Percentiles rank a stretch among this genome's conserved stretches.
phyloP scores from a whole-genome alignment of 176 grass and related monocot genomes.

The Ampelocalamus luodianensis region DNA sequence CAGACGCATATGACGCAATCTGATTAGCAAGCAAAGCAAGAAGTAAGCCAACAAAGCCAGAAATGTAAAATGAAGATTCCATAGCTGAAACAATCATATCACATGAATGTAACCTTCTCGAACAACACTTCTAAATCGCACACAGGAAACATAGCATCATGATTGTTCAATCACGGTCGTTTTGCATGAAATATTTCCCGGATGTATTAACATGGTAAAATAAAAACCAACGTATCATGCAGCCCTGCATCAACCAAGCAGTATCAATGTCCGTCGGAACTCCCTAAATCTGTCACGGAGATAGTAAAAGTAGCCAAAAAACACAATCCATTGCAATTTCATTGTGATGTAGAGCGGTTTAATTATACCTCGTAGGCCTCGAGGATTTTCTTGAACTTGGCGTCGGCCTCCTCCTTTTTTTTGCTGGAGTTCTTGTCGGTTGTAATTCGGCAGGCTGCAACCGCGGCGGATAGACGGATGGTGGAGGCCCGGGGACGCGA shows the following conservation, averaged over 20 bases:
- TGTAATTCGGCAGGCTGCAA: neutral
- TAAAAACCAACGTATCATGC: neutral
- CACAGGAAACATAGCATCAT: neutral
- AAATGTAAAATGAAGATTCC: too few species aligned
- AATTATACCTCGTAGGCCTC: constrained; percentile 85
- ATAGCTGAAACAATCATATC: too few species aligned
- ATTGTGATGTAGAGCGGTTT: too few species aligned
- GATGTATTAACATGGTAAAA: neutral
- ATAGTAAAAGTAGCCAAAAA: neutral
- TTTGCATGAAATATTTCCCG: neutral
- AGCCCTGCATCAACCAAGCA: neutral
- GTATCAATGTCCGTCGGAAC: neutral
- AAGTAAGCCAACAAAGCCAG: too few species aligned
- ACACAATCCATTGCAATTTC: too few species aligned
- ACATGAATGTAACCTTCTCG: constrained; percentile 10
- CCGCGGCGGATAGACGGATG: too few species aligned
- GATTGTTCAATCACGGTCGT: neutral
- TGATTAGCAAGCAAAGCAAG: neutral
- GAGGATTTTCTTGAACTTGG: constrained; percentile 88
- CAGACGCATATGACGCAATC: neutral
- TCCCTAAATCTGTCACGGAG: neutral
- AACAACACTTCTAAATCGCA: neutral
- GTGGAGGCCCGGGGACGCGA: too few species aligned
- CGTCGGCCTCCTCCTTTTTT: constrained; percentile 66
- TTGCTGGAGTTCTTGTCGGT: constrained; percentile 85